Percentiles rank a stretch among this genome's conserved stretches.
Conservation (phyloP, 306 rosid species). For the Prunus mongolica region DNA sequence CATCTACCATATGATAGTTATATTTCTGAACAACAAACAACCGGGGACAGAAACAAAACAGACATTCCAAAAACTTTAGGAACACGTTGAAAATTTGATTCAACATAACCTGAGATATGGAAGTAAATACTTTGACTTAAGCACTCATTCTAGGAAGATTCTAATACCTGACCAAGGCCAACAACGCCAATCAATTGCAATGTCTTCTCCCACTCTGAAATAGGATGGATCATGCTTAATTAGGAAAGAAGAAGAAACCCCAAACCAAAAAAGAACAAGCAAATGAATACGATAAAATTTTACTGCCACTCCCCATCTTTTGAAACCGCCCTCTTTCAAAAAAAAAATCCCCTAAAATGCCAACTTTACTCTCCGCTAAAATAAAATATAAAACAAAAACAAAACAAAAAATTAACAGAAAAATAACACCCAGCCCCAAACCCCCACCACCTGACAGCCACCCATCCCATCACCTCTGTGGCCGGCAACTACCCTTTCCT, state of each 20-base stretch:
- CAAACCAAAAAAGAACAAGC: background rate
- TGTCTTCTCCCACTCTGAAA: constrained; percentile 92
- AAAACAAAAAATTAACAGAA: no score
- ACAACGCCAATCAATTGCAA: constrained; percentile 66
- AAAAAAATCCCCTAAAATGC: no score
- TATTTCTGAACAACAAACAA: background rate
- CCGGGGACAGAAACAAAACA: background rate
- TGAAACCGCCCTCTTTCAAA: no score
- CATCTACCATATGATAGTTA: background rate
- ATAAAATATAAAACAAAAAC: no score
- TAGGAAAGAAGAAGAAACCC: constrained; percentile 15
- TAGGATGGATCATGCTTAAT: constrained; percentile 23
- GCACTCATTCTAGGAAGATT: constrained; percentile 16
- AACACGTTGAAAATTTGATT: background rate
- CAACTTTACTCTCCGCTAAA: no score
- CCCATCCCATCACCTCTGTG: no score
- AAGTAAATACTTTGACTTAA: background rate
- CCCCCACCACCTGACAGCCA: no score
- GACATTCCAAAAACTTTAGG: background rate
- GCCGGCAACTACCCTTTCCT: no score
- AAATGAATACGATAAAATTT: background rate
- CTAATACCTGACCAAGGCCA: constrained; percentile 75
- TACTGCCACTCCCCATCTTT: no score
- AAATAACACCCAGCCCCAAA: no score
- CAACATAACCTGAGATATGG: background rate